phyloP scores from a whole-genome alignment of 345 rosid genomes.

The Pistacia integerrima region DNA sequence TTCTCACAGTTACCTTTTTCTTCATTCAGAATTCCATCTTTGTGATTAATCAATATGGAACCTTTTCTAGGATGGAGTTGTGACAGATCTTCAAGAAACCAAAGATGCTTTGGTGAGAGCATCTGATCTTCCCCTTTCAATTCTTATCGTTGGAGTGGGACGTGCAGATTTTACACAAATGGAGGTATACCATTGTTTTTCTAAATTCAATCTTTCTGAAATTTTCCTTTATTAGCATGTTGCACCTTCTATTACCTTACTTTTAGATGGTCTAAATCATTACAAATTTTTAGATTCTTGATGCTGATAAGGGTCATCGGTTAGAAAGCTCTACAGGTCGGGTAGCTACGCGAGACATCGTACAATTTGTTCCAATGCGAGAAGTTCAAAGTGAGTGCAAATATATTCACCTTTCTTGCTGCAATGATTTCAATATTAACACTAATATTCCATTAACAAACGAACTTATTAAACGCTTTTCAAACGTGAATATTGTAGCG shows the following conservation, averaged over 20 bases:
- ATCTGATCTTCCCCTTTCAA: constrained; percentile 90
- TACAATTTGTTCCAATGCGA: constrained; percentile 84
- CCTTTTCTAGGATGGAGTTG: constrained; percentile 74
- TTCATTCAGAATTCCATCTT: background rate
- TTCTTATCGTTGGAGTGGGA: constrained; percentile 89
- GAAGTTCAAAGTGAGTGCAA: constrained; percentile 67
- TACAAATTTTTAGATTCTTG: constrained; percentile 55
- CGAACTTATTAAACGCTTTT: too few relatives aligned
- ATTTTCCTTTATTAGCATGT: background rate
- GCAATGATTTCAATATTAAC: background rate
- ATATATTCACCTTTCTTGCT: background rate
- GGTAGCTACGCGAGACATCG: constrained; percentile 82
- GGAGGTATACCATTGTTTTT: constrained; percentile 60
- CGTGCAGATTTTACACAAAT: constrained; percentile 77
- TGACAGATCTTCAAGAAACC: constrained; percentile 78
- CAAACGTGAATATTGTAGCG: background rate
- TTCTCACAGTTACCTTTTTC: background rate
- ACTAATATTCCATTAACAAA: too few relatives aligned
- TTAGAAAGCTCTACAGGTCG: constrained; percentile 79
- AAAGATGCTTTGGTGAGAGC: constrained; percentile 78
- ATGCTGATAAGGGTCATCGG: constrained; percentile 72
- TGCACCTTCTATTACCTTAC: background rate
- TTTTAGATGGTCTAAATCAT: background rate
- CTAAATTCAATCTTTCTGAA: background rate
- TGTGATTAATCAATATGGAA: background rate